Conservation (phyloP, 2,329 filamentous ascomycete genomes). For the Verticillium klebahnii region DNA sequence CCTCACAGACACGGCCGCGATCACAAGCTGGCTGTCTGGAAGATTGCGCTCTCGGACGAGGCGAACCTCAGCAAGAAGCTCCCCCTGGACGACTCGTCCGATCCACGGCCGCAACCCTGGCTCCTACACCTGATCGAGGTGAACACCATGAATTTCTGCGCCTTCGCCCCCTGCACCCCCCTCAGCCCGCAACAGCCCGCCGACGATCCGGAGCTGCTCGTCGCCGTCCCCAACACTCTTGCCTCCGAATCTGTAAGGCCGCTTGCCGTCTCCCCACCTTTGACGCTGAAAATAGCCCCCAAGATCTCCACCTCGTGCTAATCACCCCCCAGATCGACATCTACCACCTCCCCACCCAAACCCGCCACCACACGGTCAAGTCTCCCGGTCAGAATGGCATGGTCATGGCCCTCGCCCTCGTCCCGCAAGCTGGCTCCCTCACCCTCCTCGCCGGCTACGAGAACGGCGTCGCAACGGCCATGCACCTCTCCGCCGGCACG, state of each 20-base stretch:
- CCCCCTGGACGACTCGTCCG: constrained; percentile 59
- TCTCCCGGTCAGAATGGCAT: constrained; percentile 61
- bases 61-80: constrained; percentile 59
- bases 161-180: constrained; percentile 59
- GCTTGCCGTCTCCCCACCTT: background rate
- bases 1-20: constrained; percentile 77
- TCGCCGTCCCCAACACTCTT: constrained; percentile 78
- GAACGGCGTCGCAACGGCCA: constrained; percentile 70
- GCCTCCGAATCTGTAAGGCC: constrained; percentile 61
- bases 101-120: constrained; percentile 65
- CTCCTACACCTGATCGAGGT: constrained; percentile 79
- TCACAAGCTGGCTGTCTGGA: constrained; percentile 82
- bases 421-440: constrained; percentile 45
- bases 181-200: constrained; percentile 4
- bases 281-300: background rate
- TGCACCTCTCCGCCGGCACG: constrained; percentile 41
- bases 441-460: constrained; percentile 78
- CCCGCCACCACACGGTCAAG: constrained; percentile 56
- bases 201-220: constrained; percentile 36
- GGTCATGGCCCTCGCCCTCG: constrained; percentile 77
- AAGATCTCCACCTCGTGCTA: background rate
- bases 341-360: constrained; percentile 73
- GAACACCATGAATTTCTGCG: constrained; percentile 94
- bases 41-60: constrained; percentile 59
- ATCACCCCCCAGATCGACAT: constrained; percentile 61